These are phyloP conservation scores for Orbilia blumenaviensis DNA, from an alignment of 2,329 filamentous ascomycete genomes.

Conservation along the genomic window DNA sequence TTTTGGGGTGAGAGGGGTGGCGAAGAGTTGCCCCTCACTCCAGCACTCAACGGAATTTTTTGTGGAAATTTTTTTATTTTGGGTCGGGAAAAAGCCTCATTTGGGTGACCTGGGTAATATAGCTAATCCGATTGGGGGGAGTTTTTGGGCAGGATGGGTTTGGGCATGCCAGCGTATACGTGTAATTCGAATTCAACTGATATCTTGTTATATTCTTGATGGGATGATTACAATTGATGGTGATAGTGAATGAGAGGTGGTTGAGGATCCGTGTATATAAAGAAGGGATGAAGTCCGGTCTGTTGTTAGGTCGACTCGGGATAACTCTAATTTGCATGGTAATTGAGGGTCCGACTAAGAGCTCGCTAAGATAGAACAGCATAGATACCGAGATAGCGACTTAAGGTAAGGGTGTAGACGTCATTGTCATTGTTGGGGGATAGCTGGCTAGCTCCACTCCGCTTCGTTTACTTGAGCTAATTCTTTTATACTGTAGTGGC, in stretches of 20 bases:
- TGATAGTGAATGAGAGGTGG: no score
- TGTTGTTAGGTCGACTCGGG: no score
- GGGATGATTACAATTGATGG: no score
- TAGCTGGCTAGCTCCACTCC: background rate
- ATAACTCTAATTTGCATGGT: background rate
- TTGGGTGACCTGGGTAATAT: background rate
- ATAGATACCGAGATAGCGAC: no score
- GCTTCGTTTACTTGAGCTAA: no score
- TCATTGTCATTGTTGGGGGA: conserved; percentile 20
- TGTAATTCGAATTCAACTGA: no score
- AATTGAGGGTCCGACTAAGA: background rate
- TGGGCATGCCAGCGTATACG: no score
- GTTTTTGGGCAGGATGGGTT: background rate
- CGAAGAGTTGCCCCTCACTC: background rate
- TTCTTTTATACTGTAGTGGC: background rate
- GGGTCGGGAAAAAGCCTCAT: conserved; percentile 1
- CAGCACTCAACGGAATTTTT: background rate
- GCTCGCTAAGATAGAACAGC: background rate
- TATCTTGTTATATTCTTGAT: no score
- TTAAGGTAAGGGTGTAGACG: conserved; percentile 11
- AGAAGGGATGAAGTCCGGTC: no score
- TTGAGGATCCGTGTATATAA: no score
- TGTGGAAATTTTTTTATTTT: no score
- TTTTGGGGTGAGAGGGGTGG: background rate
- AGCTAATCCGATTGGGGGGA: background rate